Percentiles rank a stretch among this genome's conserved stretches.
phyloP scores from a whole-genome alignment of 495 filamentous ascomycete genomes.

The Annulohypoxylon stygium region DNA sequence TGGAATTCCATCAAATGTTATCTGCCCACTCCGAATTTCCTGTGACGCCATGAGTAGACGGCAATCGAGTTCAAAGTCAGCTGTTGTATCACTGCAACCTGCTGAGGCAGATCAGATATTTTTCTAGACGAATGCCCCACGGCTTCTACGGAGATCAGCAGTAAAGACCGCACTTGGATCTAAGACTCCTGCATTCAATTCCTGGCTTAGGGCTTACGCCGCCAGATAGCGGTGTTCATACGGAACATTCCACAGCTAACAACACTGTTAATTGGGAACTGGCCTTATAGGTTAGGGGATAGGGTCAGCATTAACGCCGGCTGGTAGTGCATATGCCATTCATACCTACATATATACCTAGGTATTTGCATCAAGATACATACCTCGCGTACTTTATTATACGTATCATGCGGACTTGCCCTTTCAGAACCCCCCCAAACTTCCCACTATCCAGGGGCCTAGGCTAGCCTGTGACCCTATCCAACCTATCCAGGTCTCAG shows the following conservation, averaged over 20 bases:
- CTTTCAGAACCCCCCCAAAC: neutral
- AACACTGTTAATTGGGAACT: neutral
- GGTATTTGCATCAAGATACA: too few species aligned
- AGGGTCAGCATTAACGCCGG: slow-evolving; percentile 3
- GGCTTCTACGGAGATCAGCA: slow-evolving; percentile 11
- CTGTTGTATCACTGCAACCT: slow-evolving; percentile 7
- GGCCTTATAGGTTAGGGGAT: neutral
- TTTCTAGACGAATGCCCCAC: slow-evolving; percentile 7
- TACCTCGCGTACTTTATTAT: slow-evolving; percentile 11
- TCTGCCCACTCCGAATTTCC: slow-evolving; percentile 10
- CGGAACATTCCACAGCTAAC: slow-evolving; percentile 5
- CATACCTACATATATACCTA: neutral
- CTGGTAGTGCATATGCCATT: slow-evolving; percentile 5
- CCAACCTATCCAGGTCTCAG: slow-evolving; percentile 7
- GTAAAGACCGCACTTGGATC: slow-evolving; percentile 10
- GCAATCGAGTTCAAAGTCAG: slow-evolving; percentile 10
- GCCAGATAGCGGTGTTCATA: slow-evolving; percentile 18
- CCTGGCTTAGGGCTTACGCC: slow-evolving; percentile 37
- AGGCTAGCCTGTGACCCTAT: slow-evolving; percentile 31
- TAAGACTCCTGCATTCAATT: slow-evolving; percentile 16
- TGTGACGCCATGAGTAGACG: neutral
- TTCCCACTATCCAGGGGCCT: slow-evolving; percentile 19
- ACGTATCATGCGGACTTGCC: slow-evolving; percentile 14
- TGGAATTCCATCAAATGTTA: slow-evolving; percentile 24
- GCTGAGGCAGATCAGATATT: neutral